Conservation (phyloP, 164 flowering plant genomes). For the Chimonanthus praecox region DNA sequence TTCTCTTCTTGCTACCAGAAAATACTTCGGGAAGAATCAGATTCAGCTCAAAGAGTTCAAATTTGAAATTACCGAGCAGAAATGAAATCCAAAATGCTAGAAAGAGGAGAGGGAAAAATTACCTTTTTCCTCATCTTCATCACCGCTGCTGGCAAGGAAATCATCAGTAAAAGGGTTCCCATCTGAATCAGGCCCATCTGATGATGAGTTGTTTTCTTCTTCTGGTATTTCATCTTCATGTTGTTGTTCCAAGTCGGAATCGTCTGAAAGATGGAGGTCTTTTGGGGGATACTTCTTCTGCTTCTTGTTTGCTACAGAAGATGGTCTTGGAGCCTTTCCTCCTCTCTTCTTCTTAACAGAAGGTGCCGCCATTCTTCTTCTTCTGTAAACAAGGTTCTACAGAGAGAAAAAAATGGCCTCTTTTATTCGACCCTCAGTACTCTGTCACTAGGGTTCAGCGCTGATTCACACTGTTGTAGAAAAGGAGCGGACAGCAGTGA, state of each 20-base stretch:
- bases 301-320: neutral
- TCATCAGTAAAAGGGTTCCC: slow-evolving; percentile 53
- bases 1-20: no score
- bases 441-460: no score
- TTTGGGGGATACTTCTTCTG: neutral
- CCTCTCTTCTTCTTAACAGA: neutral
- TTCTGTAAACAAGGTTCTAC: neutral
- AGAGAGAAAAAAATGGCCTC: neutral
- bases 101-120: slow-evolving; percentile 6
- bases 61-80: no score
- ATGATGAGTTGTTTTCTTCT: slow-evolving; percentile 35
- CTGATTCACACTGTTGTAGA: no score
- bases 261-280: neutral
- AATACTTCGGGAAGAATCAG: no score
- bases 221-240: slow-evolving; percentile 12
- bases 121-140: slow-evolving; percentile 26
- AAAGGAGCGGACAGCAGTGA: no score
- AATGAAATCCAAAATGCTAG: neutral
- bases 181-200: slow-evolving; percentile 49
- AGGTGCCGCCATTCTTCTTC: neutral
- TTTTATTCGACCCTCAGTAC: neutral
- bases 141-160: slow-evolving; percentile 55
- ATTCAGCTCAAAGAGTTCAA: no score
- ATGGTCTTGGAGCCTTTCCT: neutral
- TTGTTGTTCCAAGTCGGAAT: neutral